These are phyloP conservation scores for Monosporascus sp. DNA, from an alignment of 2,329 filamentous ascomycete genomes.

Conservation along the genomic window DNA sequence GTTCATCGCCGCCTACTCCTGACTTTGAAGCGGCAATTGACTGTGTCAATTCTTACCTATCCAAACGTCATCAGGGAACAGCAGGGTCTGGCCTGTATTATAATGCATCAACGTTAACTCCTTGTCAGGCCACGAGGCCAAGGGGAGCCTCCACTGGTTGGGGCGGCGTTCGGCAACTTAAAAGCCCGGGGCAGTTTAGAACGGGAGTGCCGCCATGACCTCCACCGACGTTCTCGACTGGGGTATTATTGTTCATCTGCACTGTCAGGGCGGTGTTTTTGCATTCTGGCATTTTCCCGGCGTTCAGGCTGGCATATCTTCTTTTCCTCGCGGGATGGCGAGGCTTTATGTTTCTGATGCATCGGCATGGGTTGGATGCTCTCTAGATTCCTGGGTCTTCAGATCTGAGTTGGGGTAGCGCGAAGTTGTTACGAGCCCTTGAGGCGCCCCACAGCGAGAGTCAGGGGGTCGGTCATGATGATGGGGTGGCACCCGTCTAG, in stretches of 20 bases:
- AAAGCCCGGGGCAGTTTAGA: not conserved
- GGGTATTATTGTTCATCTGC: no score
- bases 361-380: no score
- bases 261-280: not conserved
- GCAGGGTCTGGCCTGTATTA: not conserved
- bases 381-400: no score
- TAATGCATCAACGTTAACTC: not conserved
- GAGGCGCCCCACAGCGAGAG: not conserved
- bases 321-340: not conserved
- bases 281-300: not conserved
- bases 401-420: not conserved
- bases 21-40: not conserved
- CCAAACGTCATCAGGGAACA: not conserved
- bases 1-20: not conserved
- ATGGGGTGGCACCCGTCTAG: not conserved
- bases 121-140: not conserved
- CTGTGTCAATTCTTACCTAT: not conserved
- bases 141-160: not conserved
- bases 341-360: not conserved
- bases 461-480: not conserved
- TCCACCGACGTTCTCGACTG: no score
- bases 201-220: not conserved
- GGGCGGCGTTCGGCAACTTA: not conserved
- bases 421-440: not conserved
- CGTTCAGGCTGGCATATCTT: not conserved